Base-by-base conservation (phyloP, 257 asterid genomes). In the Rehmannia glutinosa region DNA sequence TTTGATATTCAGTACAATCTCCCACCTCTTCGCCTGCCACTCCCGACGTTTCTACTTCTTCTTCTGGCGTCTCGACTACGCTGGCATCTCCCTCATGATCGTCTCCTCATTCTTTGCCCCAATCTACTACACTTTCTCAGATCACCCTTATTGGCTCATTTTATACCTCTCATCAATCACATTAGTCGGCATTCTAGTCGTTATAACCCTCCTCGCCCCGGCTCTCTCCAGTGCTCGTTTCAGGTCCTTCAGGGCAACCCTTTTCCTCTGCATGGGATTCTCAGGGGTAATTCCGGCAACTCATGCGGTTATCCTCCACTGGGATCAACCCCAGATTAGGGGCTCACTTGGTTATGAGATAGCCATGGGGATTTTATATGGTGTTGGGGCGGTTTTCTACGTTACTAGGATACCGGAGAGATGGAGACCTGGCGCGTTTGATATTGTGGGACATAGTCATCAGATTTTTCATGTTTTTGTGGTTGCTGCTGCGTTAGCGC, bases 1-100 rank as follows among this genome's bases (percentile, higher is more conserved):
- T 60, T 66, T 93, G 56, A 68, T 87, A n/a, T 83, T 78, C 55
- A 93, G 98, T 78, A 76, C 96, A 0, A 41, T 85, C 3, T 88
- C 97, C 77, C 98, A 93, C 65, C 85, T 89, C 49, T 85, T 93
- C 55, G 86, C 97, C 35, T 93, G 98, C 83, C 98, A 88, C 66
- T 93, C 98, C 27, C 76, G 43, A 25, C 86, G 81, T n/a, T 93
- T 75, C 80, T 80, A 78, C 78, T 74, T 43, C 79, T 84, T 93
- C 86, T 90, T 90, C 81, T 93, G 98, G 98, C 89, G 97, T 58
- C 87, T 93, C 17, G 98, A 93, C 78, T 90, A 93, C 25, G 76
- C 88, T 6, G 98, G 98, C 17, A 93, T 93, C 53, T 71, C 98
- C 52, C 55, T 90, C 45, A 93, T 93, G 98, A 90, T 93, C 6